phyloP scores from a whole-genome alignment of 306 rosid species.

The Trichosanthes truncata region DNA sequence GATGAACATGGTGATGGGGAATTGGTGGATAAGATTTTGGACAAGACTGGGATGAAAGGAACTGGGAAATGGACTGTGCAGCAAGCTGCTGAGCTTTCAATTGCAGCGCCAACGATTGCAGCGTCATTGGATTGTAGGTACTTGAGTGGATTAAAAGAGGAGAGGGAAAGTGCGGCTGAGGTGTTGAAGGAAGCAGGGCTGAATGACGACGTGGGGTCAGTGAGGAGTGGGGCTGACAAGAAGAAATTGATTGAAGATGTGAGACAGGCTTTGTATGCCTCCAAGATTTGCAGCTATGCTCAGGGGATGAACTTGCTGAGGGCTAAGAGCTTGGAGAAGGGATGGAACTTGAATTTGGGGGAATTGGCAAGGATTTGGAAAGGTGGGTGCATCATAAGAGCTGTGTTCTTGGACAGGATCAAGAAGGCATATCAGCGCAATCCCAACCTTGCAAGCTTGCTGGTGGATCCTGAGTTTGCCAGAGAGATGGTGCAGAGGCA shows the following conservation, averaged over 20 bases:
- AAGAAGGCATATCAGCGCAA: conserved; percentile 90
- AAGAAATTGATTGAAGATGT: conserved; percentile 82
- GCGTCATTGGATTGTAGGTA: conserved; percentile 81
- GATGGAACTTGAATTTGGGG: conserved; percentile 82
- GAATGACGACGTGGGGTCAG: conserved; percentile 37
- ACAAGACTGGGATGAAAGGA: conserved; percentile 92
- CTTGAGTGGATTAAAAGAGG: conserved; percentile 85
- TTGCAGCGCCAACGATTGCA: conserved; percentile 84
- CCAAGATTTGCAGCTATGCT: conserved; percentile 93
- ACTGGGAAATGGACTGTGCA: conserved; percentile 98
- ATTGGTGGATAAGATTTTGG: conserved; percentile 83
- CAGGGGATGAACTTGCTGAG: conserved; percentile 91
- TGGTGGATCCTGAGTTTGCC: conserved; percentile 84
- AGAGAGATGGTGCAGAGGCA: conserved; percentile 97
- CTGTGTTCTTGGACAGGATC: conserved; percentile 86
- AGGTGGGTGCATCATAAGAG: conserved; percentile 91
- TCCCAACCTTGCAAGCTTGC: conserved; percentile 64
- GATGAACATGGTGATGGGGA: conserved; percentile 53
- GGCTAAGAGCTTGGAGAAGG: conserved; percentile 78
- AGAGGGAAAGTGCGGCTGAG: conserved; percentile 66
- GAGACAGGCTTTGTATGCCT: conserved; percentile 86
- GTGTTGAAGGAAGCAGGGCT: conserved; percentile 68
- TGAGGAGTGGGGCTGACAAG: conserved; percentile 51
- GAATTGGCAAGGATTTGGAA: conserved; percentile 96
- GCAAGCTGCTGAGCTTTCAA: conserved; percentile 84